Evolutionary conservation across 805 yeast species (phyloP), one percentile per base, ranked within the genome.

Genomic region (Wickerhamiella australiensis): DNA sequence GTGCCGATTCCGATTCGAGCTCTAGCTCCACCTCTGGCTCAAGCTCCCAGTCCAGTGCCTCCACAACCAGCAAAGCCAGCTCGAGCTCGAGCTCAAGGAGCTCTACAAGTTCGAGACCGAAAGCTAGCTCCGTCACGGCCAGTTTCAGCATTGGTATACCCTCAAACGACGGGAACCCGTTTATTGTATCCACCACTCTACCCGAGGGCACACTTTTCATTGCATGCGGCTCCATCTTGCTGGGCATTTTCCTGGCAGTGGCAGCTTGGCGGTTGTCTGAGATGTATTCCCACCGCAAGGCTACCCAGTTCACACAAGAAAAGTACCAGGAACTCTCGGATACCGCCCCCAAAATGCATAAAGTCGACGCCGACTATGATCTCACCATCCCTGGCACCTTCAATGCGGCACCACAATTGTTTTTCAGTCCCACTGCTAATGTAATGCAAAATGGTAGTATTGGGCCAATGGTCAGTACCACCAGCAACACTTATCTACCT

Each of bases 171-270:
- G 66, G 72, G 46, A 85, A 85, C 63, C 95, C 95, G 9, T 79
- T 73, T 58, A 69, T 85, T 17, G 65, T 73, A 56, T 64, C 68
- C 42, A 64, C 78, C 5, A 60, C 60, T 18, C 69, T 71, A 42
- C 85, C 87, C 1, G 72, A 76, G 43, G 95, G 95, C 1, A 82
- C 92, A 0, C 87, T 86, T 2, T 85, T 85, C 65, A 85, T 86
- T 47, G 82, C 84, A 0, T 82, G 85, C 40, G 95, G 94, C 1
- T 69, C 81, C 9, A 70, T 80, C 35, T 77, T 80, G 3, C 84
- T 80, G 0, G 78, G 77, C 35, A 66, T 82, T 3, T 63, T 79
- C 18, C 53, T 80, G 3, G 71, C 70, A 1, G 69, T 81, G 36
- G 54, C 74, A 9, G 54, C 70, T 12, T 79, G 81, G 74, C 76